Conservation (phyloP, 177 flowering plant genomes). For the Vitis hybrid region DNA sequence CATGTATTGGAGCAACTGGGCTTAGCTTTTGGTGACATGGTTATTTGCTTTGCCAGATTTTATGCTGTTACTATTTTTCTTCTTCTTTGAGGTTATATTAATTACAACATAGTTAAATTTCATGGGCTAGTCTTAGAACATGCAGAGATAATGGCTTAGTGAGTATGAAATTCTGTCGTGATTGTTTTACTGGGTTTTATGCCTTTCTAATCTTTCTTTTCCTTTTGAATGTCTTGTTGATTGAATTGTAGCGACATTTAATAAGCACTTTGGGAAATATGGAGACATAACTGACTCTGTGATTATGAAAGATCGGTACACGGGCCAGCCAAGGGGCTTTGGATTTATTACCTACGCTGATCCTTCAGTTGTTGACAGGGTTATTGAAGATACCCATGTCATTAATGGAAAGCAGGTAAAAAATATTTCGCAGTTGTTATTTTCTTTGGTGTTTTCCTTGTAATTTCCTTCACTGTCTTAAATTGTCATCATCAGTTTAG, state of each 20-base stretch:
- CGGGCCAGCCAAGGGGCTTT: slow-evolving; percentile 82
- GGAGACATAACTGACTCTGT: slow-evolving; percentile 85
- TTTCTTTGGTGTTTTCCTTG: not conserved
- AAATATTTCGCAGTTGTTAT: not conserved
- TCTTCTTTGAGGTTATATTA: too few species aligned
- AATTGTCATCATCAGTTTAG: not conserved
- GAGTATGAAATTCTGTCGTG: not conserved
- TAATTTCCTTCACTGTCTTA: not conserved
- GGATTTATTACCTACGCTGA: slow-evolving; percentile 89
- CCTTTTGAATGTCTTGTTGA: not conserved
- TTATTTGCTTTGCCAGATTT: too few species aligned
- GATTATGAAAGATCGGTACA: slow-evolving; percentile 77
- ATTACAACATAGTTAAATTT: too few species aligned
- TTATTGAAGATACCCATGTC: slow-evolving; percentile 70
- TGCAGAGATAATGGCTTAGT: too few species aligned
- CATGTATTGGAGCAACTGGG: too few species aligned
- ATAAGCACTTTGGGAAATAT: slow-evolving; percentile 73
- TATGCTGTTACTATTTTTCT: too few species aligned
- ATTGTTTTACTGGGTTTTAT: not conserved
- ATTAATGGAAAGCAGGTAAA: slow-evolving; percentile 81
- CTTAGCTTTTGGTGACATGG: too few species aligned
- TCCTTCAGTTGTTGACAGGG: slow-evolving; percentile 74
- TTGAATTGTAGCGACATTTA: slow-evolving; percentile 44
- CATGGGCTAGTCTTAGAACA: too few species aligned
- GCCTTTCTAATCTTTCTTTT: not conserved